These are phyloP conservation scores for Anastatica hierochuntica DNA, from an alignment of 345 rosid species.

Conservation along the genomic window DNA sequence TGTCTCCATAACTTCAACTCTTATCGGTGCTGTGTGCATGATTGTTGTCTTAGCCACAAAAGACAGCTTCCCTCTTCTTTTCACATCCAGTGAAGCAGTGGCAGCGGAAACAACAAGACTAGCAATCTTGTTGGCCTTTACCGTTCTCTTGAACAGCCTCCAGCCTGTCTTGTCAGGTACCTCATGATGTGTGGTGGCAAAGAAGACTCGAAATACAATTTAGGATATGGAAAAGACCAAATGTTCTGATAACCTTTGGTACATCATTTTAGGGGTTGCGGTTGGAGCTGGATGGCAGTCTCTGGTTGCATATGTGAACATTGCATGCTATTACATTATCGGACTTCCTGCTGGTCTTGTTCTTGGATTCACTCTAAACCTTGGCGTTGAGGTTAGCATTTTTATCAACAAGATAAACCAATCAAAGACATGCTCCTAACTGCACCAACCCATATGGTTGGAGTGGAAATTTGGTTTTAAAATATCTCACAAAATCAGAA, in stretches of 20 bases:
- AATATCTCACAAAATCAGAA: background rate
- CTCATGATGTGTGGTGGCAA: background rate
- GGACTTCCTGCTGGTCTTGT: conserved; percentile 83
- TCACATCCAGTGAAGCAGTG: conserved; percentile 64
- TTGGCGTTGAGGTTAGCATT: conserved; percentile 48
- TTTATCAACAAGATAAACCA: background rate
- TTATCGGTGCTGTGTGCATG: conserved; percentile 54
- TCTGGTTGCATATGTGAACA: conserved; percentile 72
- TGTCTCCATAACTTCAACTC: conserved; percentile 58
- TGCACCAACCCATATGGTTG: background rate
- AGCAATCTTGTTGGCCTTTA: conserved; percentile 53
- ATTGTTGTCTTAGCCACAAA: conserved; percentile 47
- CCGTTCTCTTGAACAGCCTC: conserved; percentile 77
- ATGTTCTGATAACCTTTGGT: background rate
- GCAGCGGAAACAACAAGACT: conserved; percentile 71
- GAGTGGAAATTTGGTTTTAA: background rate
- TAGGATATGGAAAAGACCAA: background rate
- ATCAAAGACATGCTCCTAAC: background rate
- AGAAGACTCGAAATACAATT: background rate
- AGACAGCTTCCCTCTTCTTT: conserved; percentile 64
- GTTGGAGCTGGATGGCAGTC: conserved; percentile 98
- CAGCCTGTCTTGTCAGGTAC: conserved; percentile 84
- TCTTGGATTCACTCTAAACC: conserved; percentile 62
- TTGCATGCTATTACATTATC: conserved; percentile 67
- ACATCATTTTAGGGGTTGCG: conserved; percentile 53